A percentile compares a stretch with the other conserved stretches of the same genome.
Evolutionary conservation across 331 rosid genomes (phyloP).

Genomic region (Erythrophleum ivorense): DNA sequence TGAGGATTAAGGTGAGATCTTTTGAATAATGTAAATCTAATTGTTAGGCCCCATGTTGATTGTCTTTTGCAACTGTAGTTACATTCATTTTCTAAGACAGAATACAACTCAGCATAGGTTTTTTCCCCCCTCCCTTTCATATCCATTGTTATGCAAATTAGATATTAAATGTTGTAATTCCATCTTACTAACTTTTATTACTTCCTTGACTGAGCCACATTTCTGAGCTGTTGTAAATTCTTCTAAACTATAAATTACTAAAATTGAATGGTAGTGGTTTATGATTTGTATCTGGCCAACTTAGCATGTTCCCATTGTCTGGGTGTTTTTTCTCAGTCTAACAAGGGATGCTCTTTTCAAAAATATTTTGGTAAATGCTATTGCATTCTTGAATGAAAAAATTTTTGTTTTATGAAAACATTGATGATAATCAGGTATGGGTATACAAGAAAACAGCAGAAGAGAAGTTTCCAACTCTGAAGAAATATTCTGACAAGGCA

Average conservation of each 20-base stretch:
- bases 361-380: not conserved
- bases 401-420: constrained; percentile 35
- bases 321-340: constrained; percentile 4
- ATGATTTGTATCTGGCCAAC: not conserved
- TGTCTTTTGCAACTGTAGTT: constrained; percentile 3
- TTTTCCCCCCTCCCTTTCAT: not conserved
- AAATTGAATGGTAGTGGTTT: not conserved
- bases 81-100: constrained; percentile 8
- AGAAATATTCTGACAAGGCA: constrained; percentile 94
- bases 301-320: not conserved
- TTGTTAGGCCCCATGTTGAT: constrained; percentile 25
- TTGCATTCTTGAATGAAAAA: not conserved
- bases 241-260: not conserved
- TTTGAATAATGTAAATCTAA: constrained; percentile 28
- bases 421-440: constrained; percentile 65
- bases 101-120: not conserved
- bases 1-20: constrained; percentile 81
- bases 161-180: constrained; percentile 6
- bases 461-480: constrained; percentile 86
- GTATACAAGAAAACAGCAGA: constrained; percentile 94
- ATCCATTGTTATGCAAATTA: not conserved
- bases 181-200: not conserved
- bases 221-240: not conserved
- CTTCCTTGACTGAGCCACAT: not conserved
- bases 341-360: constrained; percentile 12